Conservation (phyloP, 371 early-diverging fungal species). For the Parasitella parasitica region DNA sequence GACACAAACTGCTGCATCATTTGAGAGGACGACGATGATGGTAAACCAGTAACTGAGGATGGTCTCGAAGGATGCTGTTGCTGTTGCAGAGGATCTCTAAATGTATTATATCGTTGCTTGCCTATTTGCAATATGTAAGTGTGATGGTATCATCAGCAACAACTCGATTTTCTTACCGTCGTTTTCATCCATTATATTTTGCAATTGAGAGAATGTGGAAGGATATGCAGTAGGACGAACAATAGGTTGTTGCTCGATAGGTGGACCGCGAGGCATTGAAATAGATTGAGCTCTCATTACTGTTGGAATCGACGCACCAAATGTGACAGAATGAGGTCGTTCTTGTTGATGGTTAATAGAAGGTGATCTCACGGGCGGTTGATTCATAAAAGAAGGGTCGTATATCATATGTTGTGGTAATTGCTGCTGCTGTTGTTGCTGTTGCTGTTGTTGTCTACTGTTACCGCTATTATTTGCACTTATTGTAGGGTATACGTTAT, state of each 20-base stretch:
- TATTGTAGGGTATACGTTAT: constrained; percentile 10
- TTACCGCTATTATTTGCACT: constrained; percentile 1
- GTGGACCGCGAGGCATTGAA: neutral
- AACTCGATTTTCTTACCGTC: neutral
- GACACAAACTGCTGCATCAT: constrained; percentile 1
- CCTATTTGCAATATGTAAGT: neutral
- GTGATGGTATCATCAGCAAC: neutral
- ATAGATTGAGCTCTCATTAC: neutral
- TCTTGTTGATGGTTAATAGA: neutral
- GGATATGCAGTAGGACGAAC: constrained; percentile 2
- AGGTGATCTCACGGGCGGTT: neutral
- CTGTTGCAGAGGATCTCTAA: constrained; percentile 8
- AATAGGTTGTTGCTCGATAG: neutral
- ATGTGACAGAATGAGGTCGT: constrained; percentile 22
- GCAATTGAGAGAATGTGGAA: constrained; percentile 1
- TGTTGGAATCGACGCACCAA: constrained; percentile 7
- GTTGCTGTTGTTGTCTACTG: constrained; percentile 22
- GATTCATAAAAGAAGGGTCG: neutral
- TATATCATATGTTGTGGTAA: neutral
- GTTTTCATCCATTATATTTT: constrained; percentile 11
- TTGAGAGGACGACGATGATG: neutral
- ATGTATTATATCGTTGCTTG: constrained; percentile 8
- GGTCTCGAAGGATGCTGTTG: constrained; percentile 1
- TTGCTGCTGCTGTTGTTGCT: constrained; percentile 8
- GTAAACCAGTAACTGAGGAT: neutral